phyloP scores from a whole-genome alignment of 2,329 filamentous ascomycete genomes.

The Mollisiaceae sp. region DNA sequence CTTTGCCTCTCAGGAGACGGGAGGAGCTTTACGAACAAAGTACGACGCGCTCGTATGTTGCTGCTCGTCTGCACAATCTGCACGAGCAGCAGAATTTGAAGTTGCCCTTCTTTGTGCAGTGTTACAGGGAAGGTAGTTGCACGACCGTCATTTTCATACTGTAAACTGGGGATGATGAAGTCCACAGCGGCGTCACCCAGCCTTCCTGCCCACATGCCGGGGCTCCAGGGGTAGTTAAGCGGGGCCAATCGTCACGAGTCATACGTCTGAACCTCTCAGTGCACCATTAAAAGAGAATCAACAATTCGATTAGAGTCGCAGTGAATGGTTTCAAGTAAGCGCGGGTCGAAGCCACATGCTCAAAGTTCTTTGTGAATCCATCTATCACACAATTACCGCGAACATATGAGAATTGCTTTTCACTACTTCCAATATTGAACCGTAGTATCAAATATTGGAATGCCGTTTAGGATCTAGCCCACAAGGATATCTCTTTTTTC shows the following conservation, averaged over 20 bases:
- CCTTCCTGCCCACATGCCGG: background rate
- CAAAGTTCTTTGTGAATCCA: background rate
- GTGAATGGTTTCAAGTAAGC: background rate
- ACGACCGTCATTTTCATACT: slow-evolving; percentile 1
- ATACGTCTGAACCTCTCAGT: background rate
- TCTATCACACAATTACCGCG: background rate
- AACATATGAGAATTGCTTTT: background rate
- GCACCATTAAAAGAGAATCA: background rate
- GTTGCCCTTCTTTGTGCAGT: slow-evolving; percentile 11
- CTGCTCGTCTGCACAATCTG: slow-evolving; percentile 16
- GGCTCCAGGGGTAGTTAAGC: background rate
- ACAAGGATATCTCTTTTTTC: background rate
- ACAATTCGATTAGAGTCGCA: slow-evolving; percentile 5
- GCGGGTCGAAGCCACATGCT: background rate
- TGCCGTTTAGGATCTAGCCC: background rate
- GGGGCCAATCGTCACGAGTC: background rate
- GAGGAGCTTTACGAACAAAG: slow-evolving; percentile 4
- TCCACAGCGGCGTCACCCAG: background rate
- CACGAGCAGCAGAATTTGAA: slow-evolving; percentile 14
- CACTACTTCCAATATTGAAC: background rate
- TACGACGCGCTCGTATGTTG: background rate
- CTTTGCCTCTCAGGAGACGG: slow-evolving; percentile 8
- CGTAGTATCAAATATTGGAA: background rate
- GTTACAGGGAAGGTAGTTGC: slow-evolving; percentile 8
- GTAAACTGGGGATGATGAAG: background rate